Base-by-base conservation (phyloP, 2,329 filamentous ascomycete genomes). In the Fusarium penzigii region DNA sequence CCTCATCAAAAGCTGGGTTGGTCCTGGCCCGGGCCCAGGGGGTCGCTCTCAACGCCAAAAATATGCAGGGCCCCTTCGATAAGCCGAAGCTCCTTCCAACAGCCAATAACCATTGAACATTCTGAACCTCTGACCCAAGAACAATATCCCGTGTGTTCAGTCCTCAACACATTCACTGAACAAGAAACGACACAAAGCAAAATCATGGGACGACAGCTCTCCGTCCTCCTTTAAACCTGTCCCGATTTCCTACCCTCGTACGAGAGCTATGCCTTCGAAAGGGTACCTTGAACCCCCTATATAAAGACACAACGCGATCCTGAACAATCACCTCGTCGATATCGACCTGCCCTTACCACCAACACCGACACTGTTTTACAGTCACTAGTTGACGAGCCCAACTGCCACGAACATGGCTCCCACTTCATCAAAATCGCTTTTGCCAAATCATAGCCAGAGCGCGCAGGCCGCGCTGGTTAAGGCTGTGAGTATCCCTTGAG, bases 391-490 rank as follows among this genome's bases (percentile, higher is more conserved):
- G 38, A 49, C 46, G 13, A 36, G 38, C 39, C 47, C 42, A 29
- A 25, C 39, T n/a, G 36, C 49, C 41, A 32, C 39, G 39, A 11
- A 49, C 45, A 57, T 55, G 52, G 36, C 48, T 47, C 41, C 46
- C 45, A 53, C 51, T 45, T 32, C 51, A 49, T 17, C 25, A 29
- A 44, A 42, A 17, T 17, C 44, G 9, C 59, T 49, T 44, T 76
- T 75, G 73, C 70, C 74, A 17, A 42, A 54, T 17, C 75, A 75
- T 57, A 74, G 67, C 56, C 64, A 67, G 46, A 68, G 70, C 59
- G 76, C 77, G 68, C 79, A 82, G 72, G 71, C 69, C 58, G 81
- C 82, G 69, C 77, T 86, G 39, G 66, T 85, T 46, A 78, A 78
- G 70, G 83, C 82, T 72, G 79, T 83, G 65, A 60, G 72, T 66